Base-by-base conservation (phyloP, 768 basidiomycete genomes). In the Xerocomellus dryophilus region DNA sequence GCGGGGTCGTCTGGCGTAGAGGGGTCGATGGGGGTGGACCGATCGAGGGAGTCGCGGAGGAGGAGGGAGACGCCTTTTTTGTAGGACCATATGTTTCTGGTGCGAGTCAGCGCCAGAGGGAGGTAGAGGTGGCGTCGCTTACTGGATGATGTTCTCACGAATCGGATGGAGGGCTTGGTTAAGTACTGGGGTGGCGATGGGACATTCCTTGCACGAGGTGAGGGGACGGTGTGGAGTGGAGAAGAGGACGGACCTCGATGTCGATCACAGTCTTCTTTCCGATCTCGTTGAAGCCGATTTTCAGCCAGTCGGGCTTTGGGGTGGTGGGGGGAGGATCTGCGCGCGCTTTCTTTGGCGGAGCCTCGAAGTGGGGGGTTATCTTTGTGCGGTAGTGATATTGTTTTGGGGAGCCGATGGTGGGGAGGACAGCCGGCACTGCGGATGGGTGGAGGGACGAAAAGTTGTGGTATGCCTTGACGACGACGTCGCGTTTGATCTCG, bases 361-460 rank as follows among this genome's bases (percentile, higher is more conserved):
- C 80, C 21, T 94, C 90, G 57, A 98, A 98, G 68, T 99, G 97
- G 0, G 97, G 97, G 0, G 97, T 98, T 49, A 99, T 85, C 73
- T 99, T 99, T 2, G 97, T 99, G 31, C 96, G 84, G 68, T 99
- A 99, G 47, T 79, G 82, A 67, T 96, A 98, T 50, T 95, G 84
- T 45, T 90, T 76, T 0, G 96, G 97, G 0, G 91, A 93, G n/a
- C 83, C 81, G 7, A 93, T 84, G 0, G 94, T 97, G 0, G 84
- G 71, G 36, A 79, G 78, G 18, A 93, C 83, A 0, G 69, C 48
- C 8, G 96, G 94, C 2, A 96, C 72, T 0, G 74, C 68, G 0
- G 78, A 66, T 3, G 77, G 64, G 3, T 81, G 70, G 0, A 97
- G 75, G 25, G 58, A 35, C 7, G 90, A 90, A 65, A 88, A 94